These are phyloP conservation scores for Arctostaphylos glauca DNA, from an alignment of 148 eudicot genomes.

Conservation along the genomic window DNA sequence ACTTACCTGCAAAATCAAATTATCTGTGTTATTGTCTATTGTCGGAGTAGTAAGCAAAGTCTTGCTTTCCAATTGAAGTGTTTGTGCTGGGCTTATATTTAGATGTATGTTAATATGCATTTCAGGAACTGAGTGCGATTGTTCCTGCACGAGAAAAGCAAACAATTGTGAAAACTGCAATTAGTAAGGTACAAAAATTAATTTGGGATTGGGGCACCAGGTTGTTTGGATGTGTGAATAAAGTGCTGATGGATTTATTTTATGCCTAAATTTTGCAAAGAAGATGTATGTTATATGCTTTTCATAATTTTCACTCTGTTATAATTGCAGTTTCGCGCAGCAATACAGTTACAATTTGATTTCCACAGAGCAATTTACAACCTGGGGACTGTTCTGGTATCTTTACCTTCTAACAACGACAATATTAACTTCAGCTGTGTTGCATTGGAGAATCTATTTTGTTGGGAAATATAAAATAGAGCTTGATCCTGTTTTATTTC, in stretches of 20 bases:
- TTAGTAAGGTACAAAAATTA: conserved; percentile 61
- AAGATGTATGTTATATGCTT: conserved; percentile 11
- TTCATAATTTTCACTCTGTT: conserved; percentile 12
- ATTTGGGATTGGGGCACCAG: neutral
- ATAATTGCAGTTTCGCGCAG: conserved; percentile 81
- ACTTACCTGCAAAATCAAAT: conserved; percentile 7
- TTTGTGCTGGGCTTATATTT: neutral
- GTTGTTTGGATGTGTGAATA: conserved; percentile 13
- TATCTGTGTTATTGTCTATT: neutral
- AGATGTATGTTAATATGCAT: conserved; percentile 15
- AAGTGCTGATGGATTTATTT: neutral
- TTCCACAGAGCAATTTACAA: conserved; percentile 98
- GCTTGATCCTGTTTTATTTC: neutral
- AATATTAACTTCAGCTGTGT: neutral
- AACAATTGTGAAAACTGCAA: conserved; percentile 72
- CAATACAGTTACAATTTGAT: conserved; percentile 91
- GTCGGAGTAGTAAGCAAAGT: neutral
- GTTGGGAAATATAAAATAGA: neutral
- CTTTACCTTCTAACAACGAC: conserved; percentile 21
- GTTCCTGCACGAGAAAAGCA: conserved; percentile 95
- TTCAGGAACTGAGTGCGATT: conserved; percentile 91
- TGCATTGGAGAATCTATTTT: conserved; percentile 7
- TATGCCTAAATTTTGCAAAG: neutral
- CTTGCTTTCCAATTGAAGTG: neutral
- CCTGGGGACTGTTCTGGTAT: conserved; percentile 94